These are phyloP conservation scores for Dinochytrium kinnereticum DNA, from an alignment of 371 early-diverging fungal genomes.

Conservation along the genomic window DNA sequence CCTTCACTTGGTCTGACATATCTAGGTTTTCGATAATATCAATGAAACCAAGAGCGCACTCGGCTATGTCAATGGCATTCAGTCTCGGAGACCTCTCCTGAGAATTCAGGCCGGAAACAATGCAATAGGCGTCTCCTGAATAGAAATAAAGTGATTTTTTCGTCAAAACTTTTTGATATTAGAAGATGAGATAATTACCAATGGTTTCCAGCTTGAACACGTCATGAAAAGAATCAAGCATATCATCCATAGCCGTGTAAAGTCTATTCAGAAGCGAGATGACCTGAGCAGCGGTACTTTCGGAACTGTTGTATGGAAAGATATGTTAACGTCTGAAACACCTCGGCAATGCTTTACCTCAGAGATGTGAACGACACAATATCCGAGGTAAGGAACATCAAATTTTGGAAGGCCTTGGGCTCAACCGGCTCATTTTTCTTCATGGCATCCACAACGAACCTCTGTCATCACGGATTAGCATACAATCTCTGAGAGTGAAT, in stretches of 20 bases:
- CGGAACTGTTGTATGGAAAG: conserved; percentile 5
- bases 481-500: not conserved
- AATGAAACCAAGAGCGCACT: conserved; percentile 45
- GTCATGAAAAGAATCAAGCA: conserved; percentile 45
- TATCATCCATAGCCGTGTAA: conserved; percentile 50
- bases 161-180: too few relatives aligned
- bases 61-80: conserved; percentile 39
- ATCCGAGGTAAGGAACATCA: conserved; percentile 45
- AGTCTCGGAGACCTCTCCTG: conserved; percentile 16
- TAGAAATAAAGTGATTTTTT: not conserved
- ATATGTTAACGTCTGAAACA: not conserved
- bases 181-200: too few relatives aligned
- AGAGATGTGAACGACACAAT: conserved; percentile 51
- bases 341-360: conserved; percentile 19
- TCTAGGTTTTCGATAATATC: conserved; percentile 40
- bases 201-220: conserved; percentile 53
- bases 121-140: conserved; percentile 36
- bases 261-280: conserved; percentile 50
- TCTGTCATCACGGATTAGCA: not conserved
- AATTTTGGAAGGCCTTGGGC: conserved; percentile 36
- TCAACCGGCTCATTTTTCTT: conserved; percentile 37
- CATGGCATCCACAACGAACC: conserved; percentile 45
- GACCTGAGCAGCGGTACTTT: conserved; percentile 41
- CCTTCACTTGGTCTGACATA: conserved; percentile 45
- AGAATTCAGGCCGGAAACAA: conserved; percentile 35